These are phyloP conservation scores for Herpetospermum pedunculosum DNA, from an alignment of 306 rosid species.

Conservation along the genomic window DNA sequence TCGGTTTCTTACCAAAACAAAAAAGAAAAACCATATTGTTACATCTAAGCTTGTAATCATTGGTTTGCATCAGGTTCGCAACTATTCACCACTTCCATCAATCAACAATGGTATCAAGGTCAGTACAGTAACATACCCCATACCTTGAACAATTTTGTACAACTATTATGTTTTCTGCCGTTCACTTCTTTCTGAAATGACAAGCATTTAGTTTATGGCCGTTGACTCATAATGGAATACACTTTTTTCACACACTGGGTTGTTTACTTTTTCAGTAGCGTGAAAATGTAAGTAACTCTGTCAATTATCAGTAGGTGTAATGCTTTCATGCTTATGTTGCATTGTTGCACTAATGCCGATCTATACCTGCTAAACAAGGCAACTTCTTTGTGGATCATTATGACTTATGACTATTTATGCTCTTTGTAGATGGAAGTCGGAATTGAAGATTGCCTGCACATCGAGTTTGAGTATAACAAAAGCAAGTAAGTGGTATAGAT, in stretches of 20 bases:
- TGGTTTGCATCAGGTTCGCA: conserved; percentile 62
- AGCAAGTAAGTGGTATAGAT: conserved; percentile 64
- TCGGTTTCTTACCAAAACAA: too few species aligned
- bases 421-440: conserved; percentile 95
- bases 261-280: neutral
- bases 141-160: neutral
- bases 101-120: conserved; percentile 98
- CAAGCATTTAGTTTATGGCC: neutral
- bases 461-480: conserved; percentile 95
- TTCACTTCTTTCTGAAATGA: neutral
- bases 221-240: neutral
- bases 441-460: conserved; percentile 96
- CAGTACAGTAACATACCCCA: conserved; percentile 15
- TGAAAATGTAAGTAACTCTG: neutral
- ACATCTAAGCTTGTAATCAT: neutral
- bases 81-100: conserved; percentile 72
- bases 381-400: neutral
- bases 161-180: neutral
- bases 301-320: neutral
- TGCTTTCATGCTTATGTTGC: neutral
- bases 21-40: too few species aligned
- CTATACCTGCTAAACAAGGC: neutral
- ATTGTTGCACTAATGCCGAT: neutral
- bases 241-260: neutral
- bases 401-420: conserved; percentile 10